These are phyloP conservation scores for Coprinopsis cinerea DNA, from an alignment of 768 basidiomycete species.

Conservation along the genomic window DNA sequence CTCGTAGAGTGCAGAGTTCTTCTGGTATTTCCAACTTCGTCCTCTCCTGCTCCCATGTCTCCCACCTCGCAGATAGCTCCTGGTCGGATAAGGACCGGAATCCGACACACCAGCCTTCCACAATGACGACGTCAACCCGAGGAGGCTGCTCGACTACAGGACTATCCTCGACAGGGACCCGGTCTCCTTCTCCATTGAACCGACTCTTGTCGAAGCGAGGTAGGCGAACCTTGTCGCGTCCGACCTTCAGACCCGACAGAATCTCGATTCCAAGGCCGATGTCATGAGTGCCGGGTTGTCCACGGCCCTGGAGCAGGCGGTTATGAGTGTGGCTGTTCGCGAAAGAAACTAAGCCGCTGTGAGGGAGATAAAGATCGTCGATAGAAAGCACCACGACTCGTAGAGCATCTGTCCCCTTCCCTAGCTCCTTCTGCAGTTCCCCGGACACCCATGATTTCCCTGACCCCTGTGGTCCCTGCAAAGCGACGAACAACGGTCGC, in stretches of 20 bases:
- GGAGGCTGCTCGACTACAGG: slow-evolving; percentile 34
- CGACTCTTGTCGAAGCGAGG: slow-evolving; percentile 89
- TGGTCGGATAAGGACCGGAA: slow-evolving; percentile 58
- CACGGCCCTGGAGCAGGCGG: slow-evolving; percentile 71
- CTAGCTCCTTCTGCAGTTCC: slow-evolving; percentile 40
- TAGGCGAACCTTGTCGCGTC: slow-evolving; percentile 44
- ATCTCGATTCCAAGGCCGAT: slow-evolving; percentile 53
- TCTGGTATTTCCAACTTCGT: slow-evolving; percentile 29
- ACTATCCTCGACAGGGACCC: slow-evolving; percentile 42
- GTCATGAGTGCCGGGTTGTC: slow-evolving; percentile 92
- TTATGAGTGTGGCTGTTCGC: slow-evolving; percentile 55
- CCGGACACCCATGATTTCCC: slow-evolving; percentile 83
- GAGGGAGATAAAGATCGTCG: slow-evolving; percentile 84
- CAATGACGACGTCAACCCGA: slow-evolving; percentile 68
- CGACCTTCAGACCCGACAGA: slow-evolving; percentile 42
- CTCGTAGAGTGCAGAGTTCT: slow-evolving; percentile 37
- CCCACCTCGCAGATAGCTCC: slow-evolving; percentile 52
- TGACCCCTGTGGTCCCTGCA: slow-evolving; percentile 93
- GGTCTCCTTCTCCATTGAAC: slow-evolving; percentile 79
- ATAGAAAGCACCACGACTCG: slow-evolving; percentile 64
- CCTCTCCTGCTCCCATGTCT: slow-evolving; percentile 35
- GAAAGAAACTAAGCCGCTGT: slow-evolving; percentile 50
- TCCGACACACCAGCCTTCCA: slow-evolving; percentile 97
- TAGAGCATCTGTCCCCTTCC: slow-evolving; percentile 41
- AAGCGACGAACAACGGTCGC: slow-evolving; percentile 71